Conservation (phyloP, 352 stramenopile species). For the Phytophthora aleatoria region DNA sequence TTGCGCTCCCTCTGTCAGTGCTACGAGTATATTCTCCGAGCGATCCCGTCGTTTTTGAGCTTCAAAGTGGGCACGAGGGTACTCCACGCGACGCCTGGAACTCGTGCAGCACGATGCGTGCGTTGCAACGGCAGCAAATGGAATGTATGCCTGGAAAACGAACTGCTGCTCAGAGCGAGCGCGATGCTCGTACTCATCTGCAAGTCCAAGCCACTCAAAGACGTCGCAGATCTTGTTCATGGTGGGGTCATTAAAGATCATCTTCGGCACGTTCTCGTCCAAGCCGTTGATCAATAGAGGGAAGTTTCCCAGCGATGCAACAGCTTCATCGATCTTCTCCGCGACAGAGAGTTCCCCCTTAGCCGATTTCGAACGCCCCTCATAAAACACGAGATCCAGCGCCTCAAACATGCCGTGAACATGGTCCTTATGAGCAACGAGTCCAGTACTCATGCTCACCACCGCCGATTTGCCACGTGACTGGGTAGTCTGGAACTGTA, state of each 20-base stretch:
- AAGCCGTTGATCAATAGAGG: constrained; percentile 82
- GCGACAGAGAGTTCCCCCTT: constrained; percentile 35
- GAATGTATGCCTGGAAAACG: constrained; percentile 65
- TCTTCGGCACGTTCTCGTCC: constrained; percentile 89
- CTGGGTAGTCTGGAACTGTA: constrained; percentile 93
- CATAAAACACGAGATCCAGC: constrained; percentile 79
- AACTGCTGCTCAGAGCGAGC: constrained; percentile 76
- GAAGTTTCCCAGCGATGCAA: constrained; percentile 78
- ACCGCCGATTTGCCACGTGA: constrained; percentile 20
- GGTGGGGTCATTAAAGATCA: constrained; percentile 91
- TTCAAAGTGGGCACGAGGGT: constrained; percentile 69
- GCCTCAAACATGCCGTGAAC: constrained; percentile 65
- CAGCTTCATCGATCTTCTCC: constrained; percentile 71
- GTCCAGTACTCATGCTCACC: constrained; percentile 36
- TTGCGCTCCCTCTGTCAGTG: constrained; percentile 66
- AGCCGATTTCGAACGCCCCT: constrained; percentile 55
- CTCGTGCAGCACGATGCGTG: constrained; percentile 77
- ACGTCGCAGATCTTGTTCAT: constrained; percentile 83
- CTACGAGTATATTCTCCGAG: constrained; percentile 66
- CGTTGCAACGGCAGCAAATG: constrained; percentile 73
- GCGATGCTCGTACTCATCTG: constrained; percentile 71
- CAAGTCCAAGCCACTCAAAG: constrained; percentile 86
- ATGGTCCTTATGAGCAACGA: constrained; percentile 69
- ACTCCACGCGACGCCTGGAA: constrained; percentile 71
- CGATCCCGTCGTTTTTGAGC: constrained; percentile 62